Evolutionary conservation across 768 basidiomycete genomes (phyloP).

Genomic region (Kwoniella sp.): DNA sequence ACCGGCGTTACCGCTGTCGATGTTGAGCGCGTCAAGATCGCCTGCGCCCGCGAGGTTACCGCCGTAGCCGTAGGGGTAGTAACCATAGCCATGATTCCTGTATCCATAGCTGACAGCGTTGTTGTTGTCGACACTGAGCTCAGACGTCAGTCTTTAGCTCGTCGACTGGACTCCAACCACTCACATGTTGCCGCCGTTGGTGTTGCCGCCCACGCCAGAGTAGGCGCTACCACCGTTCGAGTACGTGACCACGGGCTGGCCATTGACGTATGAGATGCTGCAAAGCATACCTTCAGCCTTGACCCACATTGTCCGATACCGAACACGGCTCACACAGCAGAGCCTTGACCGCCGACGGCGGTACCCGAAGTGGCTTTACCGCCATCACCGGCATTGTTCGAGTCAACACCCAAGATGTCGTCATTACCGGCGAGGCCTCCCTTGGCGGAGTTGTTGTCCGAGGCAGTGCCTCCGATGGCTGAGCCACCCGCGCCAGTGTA

Average conservation of each 20-base stretch:
- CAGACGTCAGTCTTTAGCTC: not conserved
- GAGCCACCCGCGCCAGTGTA: constrained; percentile 40
- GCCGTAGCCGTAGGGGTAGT: constrained; percentile 5
- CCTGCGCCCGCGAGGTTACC: constrained; percentile 15
- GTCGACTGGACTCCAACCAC: constrained; percentile 2
- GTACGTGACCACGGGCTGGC: constrained; percentile 15
- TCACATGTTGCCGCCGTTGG: constrained; percentile 37
- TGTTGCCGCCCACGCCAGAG: constrained; percentile 38
- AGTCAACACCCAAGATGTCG: constrained; percentile 16
- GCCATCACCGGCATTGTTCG: constrained; percentile 35
- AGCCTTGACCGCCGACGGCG: constrained; percentile 27
- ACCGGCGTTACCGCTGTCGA: constrained; percentile 31
- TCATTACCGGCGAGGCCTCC: constrained; percentile 7
- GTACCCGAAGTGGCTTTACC: constrained; percentile 36
- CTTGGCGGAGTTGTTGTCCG: constrained; percentile 20
- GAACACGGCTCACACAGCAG: constrained; percentile 9
- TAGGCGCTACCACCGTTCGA: constrained; percentile 34
- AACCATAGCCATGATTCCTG: constrained; percentile 4
- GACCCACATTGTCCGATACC: not conserved
- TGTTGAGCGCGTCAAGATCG: constrained; percentile 22
- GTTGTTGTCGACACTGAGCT: constrained; percentile 18
- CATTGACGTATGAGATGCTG: constrained; percentile 18
- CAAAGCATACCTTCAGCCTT: not conserved
- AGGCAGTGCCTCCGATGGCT: constrained; percentile 25
- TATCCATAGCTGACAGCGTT: constrained; percentile 9